These are phyloP conservation scores for Metschnikowia peoriensis DNA, from an alignment of 805 yeast species.

Conservation along the genomic window DNA sequence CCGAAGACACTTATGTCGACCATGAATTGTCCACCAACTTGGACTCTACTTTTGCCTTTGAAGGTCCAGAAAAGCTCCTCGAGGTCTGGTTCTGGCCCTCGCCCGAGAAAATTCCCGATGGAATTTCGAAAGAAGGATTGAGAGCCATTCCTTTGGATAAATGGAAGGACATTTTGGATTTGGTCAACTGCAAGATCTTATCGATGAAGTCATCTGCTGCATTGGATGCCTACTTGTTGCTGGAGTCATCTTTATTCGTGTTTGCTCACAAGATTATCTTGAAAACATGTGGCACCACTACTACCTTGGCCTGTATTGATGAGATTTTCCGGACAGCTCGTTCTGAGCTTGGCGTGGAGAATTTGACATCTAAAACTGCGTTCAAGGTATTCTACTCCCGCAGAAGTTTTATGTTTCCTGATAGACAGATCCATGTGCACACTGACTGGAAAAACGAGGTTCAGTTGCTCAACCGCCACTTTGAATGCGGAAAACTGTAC, in stretches of 20 bases:
- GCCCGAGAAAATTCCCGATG: constrained; percentile 36
- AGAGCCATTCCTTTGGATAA: constrained; percentile 61
- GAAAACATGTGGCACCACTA: constrained; percentile 96
- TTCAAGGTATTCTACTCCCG: constrained; percentile 84
- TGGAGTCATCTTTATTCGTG: constrained; percentile 89
- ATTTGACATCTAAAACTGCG: constrained; percentile 38
- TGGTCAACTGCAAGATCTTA: constrained; percentile 84
- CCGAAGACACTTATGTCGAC: constrained; percentile 58
- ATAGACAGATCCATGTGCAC: constrained; percentile 77
- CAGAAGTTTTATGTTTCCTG: constrained; percentile 90
- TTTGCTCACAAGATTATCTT: constrained; percentile 80
- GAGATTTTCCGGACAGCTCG: constrained; percentile 50
- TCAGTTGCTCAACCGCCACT: constrained; percentile 60
- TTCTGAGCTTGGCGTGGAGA: constrained; percentile 8
- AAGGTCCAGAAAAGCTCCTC: constrained; percentile 93
- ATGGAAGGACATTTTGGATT: constrained; percentile 73
- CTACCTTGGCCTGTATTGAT: constrained; percentile 75
- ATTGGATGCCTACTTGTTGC: constrained; percentile 80
- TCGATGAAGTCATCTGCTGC: constrained; percentile 66
- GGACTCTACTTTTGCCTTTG: constrained; percentile 91
- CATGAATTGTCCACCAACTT: constrained; percentile 73
- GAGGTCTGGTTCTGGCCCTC: constrained; percentile 83
- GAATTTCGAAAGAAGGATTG: constrained; percentile 46
- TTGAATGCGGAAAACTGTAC: constrained; percentile 60
- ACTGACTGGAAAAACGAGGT: constrained; percentile 84